Evolutionary conservation across 805 yeast species (phyloP).

Genomic region (Ascoidea tarda): DNA sequence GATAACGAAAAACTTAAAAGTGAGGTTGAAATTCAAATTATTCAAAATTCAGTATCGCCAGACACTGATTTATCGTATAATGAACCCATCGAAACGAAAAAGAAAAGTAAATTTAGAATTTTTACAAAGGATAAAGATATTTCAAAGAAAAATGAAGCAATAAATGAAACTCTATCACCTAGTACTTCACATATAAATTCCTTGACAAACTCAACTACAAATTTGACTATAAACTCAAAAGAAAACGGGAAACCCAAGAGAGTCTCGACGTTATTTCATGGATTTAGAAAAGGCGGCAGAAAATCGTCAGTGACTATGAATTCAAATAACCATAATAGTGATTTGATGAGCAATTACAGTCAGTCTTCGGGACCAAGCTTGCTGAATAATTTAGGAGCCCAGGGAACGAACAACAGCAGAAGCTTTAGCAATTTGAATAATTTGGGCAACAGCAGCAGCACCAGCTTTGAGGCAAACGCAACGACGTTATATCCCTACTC

Average conservation of each 20-base stretch:
- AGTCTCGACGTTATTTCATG: too few relatives aligned
- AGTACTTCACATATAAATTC: slow-evolving; percentile 35
- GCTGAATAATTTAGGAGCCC: too few relatives aligned
- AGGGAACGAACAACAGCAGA: neutral
- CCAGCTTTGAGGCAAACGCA: slow-evolving; percentile 6
- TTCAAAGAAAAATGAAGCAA: neutral
- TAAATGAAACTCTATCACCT: slow-evolving; percentile 21
- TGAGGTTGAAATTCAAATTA: slow-evolving; percentile 84
- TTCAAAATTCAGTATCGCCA: slow-evolving; percentile 63
- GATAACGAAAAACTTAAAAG: slow-evolving; percentile 63
- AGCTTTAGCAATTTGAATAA: neutral
- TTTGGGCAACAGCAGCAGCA: slow-evolving; percentile 11
- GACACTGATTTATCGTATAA: slow-evolving; percentile 54
- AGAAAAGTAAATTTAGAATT: slow-evolving; percentile 39
- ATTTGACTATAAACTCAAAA: slow-evolving; percentile 36
- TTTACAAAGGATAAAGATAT: neutral
- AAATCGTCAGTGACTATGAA: slow-evolving; percentile 3
- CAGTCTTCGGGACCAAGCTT: neutral
- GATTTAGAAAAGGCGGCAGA: too few relatives aligned
- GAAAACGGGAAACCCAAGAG: too few relatives aligned
- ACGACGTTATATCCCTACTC: slow-evolving; percentile 53
- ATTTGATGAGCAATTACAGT: neutral
- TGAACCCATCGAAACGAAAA: slow-evolving; percentile 39
- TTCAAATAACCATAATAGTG: neutral
- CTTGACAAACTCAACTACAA: slow-evolving; percentile 48